Evolutionary conservation across 148 eudicot genomes (phyloP), one percentile per base, ranked within the genome.

Genomic region (Cornus controversa): DNA sequence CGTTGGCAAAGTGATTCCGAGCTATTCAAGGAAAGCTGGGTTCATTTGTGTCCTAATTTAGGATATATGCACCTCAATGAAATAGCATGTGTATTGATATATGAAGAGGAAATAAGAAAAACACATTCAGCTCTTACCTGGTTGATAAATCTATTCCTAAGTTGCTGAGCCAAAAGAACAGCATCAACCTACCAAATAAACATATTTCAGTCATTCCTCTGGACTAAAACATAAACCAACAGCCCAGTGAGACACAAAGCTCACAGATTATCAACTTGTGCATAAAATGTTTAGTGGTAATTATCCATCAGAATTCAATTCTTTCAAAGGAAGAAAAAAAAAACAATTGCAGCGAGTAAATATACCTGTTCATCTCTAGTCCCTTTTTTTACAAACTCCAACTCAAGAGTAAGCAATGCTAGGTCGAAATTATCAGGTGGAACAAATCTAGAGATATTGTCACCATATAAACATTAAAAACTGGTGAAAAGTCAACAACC

Each of bases 351-450:
- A 40, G 45, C 45, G 10, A 4, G 45, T 9, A 8, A 40, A 57
- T 79, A 31, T 66, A 91, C 98, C 85, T 90, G 90, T 77, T 96
- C 98, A 1, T 93, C 97, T 76, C 80, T 89, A 20, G 78, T 80
- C 73, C 90, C 94, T 80, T 82, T 96, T 79, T 90, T 88, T 65
- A 93, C 90, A 84, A 89, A 93, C 82, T 96, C 99, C 83, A 96
- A 73, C 75, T 96, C 99, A 36, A 96, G 89, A 26, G 90, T 89
- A 62, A 96, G 93, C 85, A 92, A 80, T 10, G 98, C 95, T 63
- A 93, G 89, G 80, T 77, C 82, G 77, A 90, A 96, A 77, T 87
- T 72, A 70, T 96, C 97, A 69, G 99, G 97, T 66, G 91, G 95
- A 25, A 81, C 25, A 54, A 91, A 93, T 74, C 98, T 93, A 74